Evolutionary conservation across 805 yeast species (phyloP), one percentile per base, ranked within the genome.

Genomic region (Lipomyces starkeyi): DNA sequence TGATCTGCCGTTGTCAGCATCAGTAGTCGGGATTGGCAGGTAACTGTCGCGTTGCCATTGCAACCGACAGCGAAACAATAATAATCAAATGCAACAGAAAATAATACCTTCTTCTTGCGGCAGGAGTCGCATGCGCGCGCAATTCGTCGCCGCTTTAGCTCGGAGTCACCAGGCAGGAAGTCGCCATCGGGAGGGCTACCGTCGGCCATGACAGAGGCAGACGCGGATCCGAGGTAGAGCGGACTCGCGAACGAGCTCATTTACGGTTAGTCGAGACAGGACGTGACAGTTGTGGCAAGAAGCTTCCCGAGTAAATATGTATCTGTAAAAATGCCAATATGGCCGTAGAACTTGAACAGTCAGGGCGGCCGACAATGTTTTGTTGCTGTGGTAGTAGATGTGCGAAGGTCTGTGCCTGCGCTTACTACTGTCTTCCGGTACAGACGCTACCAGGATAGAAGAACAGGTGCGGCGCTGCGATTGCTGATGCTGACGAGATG

Each of bases 101-200:
- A 47, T 32, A 22, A 17, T 29, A 58, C 72, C 66, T 81, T 81
- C 68, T 81, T 76, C 58, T 77, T 80, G n/a, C 83, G 79, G 63
- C 87, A 84, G 49, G 77, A 79, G 70, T 84, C 86, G 73, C 86
- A 84, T 4, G 86, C 86, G 61, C 81, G 80, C 54, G 80, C 74
- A 27, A 79, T 81, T 55, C 86, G 74, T 49, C 82, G 76, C 52
- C 83, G 71, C 52, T 73, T 73, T 22, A 57, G 35, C 20, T 62
- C 64, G 49, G 49, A 43, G 20, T 43, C 49, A 3, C 49, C 49
- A n/a, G 22, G 49, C 22, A 43, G 8, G 49, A 43, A 43, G 49
- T 43, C 49, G 49, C 7, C 49, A 17, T n/a, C 49, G 22, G 49
- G 20, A 17, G 22, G 49, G 49, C 49, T 43, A n/a, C 9, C 22